Base-by-base conservation (phyloP, 768 basidiomycete species). In the Phanerochaete carnosa region DNA sequence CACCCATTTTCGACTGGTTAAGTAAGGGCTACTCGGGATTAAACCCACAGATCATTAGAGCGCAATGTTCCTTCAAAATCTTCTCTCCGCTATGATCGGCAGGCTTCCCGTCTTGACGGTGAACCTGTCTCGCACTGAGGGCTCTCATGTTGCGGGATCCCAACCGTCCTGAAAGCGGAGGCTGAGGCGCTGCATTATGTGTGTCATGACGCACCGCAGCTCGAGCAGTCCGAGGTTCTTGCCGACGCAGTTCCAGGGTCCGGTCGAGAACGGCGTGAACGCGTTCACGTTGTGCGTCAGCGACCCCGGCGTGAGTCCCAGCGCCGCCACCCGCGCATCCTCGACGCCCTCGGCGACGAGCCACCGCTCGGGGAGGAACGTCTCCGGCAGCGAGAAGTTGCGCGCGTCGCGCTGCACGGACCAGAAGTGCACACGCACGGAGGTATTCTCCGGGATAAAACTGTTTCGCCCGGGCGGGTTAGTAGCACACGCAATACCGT, bases 141-240 rank as follows among this genome's bases (percentile, higher is more conserved):
- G 59, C 39, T 66, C 64, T 68, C 72, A 76, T 32, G 55, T 57
- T 8, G 47, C 58, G 19, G 66, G 64, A 62, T 77, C 68, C 45
- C 73, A 76, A 32, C 64, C 61, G 8, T 70, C 72, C 35, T 57
- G 69, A 45, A 77, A 69, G 32, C 65, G 55, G 57, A 76, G 61
- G 23, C 76, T 72, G 55, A 76, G 74, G 45, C 68, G 65, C 64
- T 74, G 75, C 62, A 78, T 50, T 30, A 75, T 50, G 23, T 68
- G 35, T n/a, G 65, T 63, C 25, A 49, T n/a, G 8, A 64, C 60
- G 2, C 52, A 57, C 11, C 63, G 55, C 60, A 64, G 57, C 57
- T 64, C 60, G 35, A 62, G 29, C 60, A 57, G 23, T 22, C 60
- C 60, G 30, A 64, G 39, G 23, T 22, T 30, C 56, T 59, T 62